Conservation (phyloP, 2,329 filamentous ascomycete species). For the Fusarium nanum region DNA sequence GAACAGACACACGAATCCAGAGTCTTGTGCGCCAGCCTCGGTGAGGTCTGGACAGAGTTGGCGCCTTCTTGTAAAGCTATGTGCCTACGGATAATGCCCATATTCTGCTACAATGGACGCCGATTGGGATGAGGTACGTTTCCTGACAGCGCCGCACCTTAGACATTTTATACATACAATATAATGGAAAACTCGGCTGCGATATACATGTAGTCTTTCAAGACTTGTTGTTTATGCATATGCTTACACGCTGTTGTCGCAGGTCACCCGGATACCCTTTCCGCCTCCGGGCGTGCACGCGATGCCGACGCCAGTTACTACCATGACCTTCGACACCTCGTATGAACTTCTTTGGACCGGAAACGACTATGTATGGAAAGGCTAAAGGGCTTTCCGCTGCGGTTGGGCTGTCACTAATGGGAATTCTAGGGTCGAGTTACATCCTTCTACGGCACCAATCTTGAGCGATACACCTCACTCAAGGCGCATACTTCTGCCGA, state of each 20-base stretch:
- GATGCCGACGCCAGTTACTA: conserved; percentile 77
- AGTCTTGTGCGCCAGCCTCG: neutral
- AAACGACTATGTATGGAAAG: conserved; percentile 80
- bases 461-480: conserved; percentile 92
- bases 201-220: neutral
- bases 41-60: neutral
- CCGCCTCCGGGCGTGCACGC: conserved; percentile 79
- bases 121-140: conserved; percentile 74
- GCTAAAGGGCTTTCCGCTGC: neutral
- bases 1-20: neutral
- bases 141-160: neutral
- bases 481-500: conserved; percentile 79
- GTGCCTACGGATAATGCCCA: conserved; percentile 52
- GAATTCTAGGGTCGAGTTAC: conserved; percentile 79
- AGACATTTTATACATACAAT: neutral
- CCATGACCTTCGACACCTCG: conserved; percentile 87
- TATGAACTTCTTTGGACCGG: conserved; percentile 95
- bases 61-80: conserved; percentile 46
- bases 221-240: neutral
- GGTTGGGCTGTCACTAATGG: conserved; percentile 41
- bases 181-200: neutral
- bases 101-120: conserved; percentile 67
- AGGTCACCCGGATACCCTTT: conserved; percentile 86
- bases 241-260: conserved; percentile 21
- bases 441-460: conserved; percentile 87